Base-by-base conservation (phyloP, 2,329 filamentous ascomycete genomes). In the Bipolaris zeicola region DNA sequence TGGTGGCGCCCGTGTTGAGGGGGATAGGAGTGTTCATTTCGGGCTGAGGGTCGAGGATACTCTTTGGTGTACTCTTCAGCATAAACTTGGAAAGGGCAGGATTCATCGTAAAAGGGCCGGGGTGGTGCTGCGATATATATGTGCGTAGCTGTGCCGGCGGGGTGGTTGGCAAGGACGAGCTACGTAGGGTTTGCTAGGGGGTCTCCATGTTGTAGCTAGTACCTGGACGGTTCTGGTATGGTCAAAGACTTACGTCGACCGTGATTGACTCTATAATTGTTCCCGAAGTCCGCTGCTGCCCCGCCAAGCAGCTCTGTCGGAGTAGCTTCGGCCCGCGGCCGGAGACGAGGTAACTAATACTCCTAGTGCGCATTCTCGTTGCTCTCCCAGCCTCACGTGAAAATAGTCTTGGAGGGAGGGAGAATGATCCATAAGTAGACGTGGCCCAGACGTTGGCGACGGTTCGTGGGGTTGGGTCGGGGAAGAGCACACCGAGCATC, bases 1-100 rank as follows among this genome's bases (percentile, higher is more conserved):
- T 76, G 48, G 72, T 67, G 37, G 74, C 72, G 55, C 76, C 76
- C 28, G 74, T 78, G 70, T 77, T 78, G 61, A 78, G 69, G 20
- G 68, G 69, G 16, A 78, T 62, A 22, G 71, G 65, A 22, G 75
- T 77, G 57, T 76, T 75, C 73, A 77, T 76, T 20, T 69, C 70
- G 56, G 75, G 75, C 56, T 67, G 64, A 34, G 76, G 75, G 37
- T 77, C 36, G 34, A 77, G 62, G 48, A 78, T 76, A 45, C 58
- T 62, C 11, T 68, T 61, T 20, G 76, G 75, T 11, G 76, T 77
- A 42, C 60, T 63, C 52, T 72, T 71, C 45, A 78, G 74, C 42
- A 77, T 77, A 54, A 76, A 75, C 42, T 76, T 77, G 45, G 68
- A 67, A n/a, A 78, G 71, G 31, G 71, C 62, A 24, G 73, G 73